phyloP scores from a whole-genome alignment of 2,329 filamentous ascomycete genomes.

The Claviceps quebecensis region DNA sequence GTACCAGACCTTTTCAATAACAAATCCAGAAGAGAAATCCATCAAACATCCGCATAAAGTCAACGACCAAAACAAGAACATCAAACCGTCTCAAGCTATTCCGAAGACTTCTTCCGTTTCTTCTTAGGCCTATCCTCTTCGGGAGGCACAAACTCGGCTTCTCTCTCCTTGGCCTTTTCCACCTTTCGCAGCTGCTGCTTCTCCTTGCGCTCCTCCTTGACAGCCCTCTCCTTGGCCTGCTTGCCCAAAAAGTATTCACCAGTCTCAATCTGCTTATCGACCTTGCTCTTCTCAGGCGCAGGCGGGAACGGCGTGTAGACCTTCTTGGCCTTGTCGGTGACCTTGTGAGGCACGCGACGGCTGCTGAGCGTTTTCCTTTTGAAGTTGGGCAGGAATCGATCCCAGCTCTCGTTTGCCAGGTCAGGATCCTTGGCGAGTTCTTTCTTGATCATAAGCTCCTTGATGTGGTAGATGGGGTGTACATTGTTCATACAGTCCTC shows the following conservation, averaged over 20 bases:
- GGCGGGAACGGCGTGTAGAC: constrained; percentile 94
- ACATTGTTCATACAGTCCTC: constrained; percentile 97
- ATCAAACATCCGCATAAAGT: not conserved
- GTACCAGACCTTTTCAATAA: not conserved
- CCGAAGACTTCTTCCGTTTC: constrained; percentile 44
- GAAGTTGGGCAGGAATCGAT: constrained; percentile 91
- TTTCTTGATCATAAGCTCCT: constrained; percentile 80
- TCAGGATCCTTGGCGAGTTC: constrained; percentile 83
- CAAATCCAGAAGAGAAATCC: not conserved
- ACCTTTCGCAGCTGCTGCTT: constrained; percentile 78
- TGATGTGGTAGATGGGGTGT: constrained; percentile 75
- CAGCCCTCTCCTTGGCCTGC: constrained; percentile 75
- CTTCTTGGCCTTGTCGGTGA: constrained; percentile 91
- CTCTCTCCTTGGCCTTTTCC: constrained; percentile 72
- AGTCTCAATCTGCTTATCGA: constrained; percentile 93
- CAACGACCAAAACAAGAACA: not conserved
- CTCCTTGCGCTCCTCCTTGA: constrained; percentile 66
- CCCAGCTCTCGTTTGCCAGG: constrained; percentile 81
- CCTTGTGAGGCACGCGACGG: constrained; percentile 65
- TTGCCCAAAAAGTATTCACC: constrained; percentile 95
- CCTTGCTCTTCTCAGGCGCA: constrained; percentile 94
- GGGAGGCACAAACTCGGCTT: constrained; percentile 76
- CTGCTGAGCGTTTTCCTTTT: constrained; percentile 85
- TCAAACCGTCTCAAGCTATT: constrained; percentile 10
- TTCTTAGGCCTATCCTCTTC: constrained; percentile 56